Base-by-base conservation (phyloP, 352 stramenopile genomes). In the Phytophthora pistaciae region DNA sequence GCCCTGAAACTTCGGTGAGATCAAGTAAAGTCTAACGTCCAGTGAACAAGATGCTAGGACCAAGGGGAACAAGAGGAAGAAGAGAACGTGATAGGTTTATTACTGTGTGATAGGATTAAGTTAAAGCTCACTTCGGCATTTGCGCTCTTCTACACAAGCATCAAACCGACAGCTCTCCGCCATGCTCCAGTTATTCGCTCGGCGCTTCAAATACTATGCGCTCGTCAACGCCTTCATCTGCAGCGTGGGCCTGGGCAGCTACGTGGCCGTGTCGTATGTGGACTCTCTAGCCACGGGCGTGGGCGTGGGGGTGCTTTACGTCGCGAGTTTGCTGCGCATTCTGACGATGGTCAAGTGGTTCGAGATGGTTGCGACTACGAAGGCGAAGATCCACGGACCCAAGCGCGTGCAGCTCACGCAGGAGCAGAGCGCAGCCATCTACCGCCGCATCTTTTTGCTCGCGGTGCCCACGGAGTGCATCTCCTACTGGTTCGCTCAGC, bases 171-270 rank as follows among this genome's bases (percentile, higher is more conserved):
- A 36, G 29, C 29, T 11, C 29, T 36, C 29, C 29, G 29, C 29
- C 29, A 36, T 36, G 29, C 60, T 78, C 6, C 56, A 72, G 57
- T 69, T 74, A 2, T 16, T 84, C 27, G 69, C 81, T 66, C 83
- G 88, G 36, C 81, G 84, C 33, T 77, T 76, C 72, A 94, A 93
- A 79, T 96, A 89, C 74, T 96, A 96, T 78, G 56, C 72, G 18
- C 54, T 96, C 61, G 92, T 96, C 74, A 96, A 96, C 64, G 77
- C 80, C 18, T 96, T 96, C 74, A 94, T 93, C 68, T 91, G 76
- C 64, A 77, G 74, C 40, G 72, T 96, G 38, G 82, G 69, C 5
- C 23, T 79, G 13, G 55, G 48, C 11, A 90, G 79, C 65, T 76
- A 73, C 49, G 25, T 50, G 23, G 48, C 83, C 60, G 52, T 73